Base-by-base conservation (phyloP, 73 alveolate species). In the Blepharisma japonicum region DNA sequence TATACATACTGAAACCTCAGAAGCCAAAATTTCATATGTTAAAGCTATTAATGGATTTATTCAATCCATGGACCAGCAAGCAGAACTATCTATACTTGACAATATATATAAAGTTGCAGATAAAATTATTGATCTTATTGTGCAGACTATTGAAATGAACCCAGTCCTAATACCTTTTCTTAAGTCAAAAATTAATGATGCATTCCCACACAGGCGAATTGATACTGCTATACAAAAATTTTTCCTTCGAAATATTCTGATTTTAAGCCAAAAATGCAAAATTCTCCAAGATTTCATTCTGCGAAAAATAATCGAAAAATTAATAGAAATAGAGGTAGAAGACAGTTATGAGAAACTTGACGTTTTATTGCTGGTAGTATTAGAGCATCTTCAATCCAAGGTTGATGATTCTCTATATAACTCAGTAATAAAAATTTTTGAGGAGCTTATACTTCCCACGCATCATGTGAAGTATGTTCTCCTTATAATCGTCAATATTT, bases 21-120 rank as follows among this genome's bases (percentile, higher is more conserved):
- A n/a, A 5, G 46, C 49, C 23, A 39, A 61, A 14, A 61, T 61
- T 25, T 61, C 74, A 18, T 61, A 61, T 25, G 23, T 61, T 9
- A 61, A 61, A 25, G 74, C 74, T 20, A 61, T 61, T 61, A n/a
- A 25, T 20, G 74, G 74, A 8, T 61, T 61, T 25, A n/a, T 61
- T 4, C 74, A 61, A 5, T 25, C 14, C 46, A 18, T 9, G 11
- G 46, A 18, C 39, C n/a, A 14, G 11, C 50, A 8, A 14, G 74
- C 74, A 2, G 74, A 61, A 25, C 38, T 1, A 18, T n/a, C 14
- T 2, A 18, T 39, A 8, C 39, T 61, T 8, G 46, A n/a, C 23
- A n/a, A 61, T 14, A 8, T 61, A 8, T 48, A 61, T 14, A 25
- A 61, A 18, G 47, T 61, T 25, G 47, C 14, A 0, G 46, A 61